Percentiles rank a stretch among this genome's conserved stretches.
These are phyloP conservation scores for Populus hybrid DNA, from an alignment of 441 rosid species.

Conservation along the genomic window DNA sequence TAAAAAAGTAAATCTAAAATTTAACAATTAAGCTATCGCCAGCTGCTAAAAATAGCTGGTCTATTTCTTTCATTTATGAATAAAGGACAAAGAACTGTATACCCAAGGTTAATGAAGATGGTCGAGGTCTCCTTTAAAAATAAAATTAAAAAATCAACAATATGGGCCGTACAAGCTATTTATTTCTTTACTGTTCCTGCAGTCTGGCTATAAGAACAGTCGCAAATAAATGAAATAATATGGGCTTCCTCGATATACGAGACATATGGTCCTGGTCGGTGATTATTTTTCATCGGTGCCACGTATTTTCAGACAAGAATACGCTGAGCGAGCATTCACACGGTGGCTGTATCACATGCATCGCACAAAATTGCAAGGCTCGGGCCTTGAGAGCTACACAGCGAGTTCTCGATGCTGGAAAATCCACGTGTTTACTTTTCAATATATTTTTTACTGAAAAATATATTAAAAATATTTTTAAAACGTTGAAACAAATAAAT, in stretches of 20 bases:
- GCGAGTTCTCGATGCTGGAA: no score
- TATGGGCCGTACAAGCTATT: not conserved
- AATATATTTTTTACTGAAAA: no score
- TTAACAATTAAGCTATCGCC: no score
- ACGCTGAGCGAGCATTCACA: not conserved
- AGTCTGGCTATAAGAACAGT: not conserved
- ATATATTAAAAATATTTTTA: no score
- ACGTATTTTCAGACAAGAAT: not conserved
- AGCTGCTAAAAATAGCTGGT: no score
- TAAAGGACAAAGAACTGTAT: no score
- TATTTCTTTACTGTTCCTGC: not conserved
- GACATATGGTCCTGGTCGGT: conserved; percentile 32
- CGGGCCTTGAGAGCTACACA: no score
- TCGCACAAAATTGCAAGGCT: not conserved
- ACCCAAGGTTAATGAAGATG: no score
- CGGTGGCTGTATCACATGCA: not conserved
- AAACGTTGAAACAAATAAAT: not conserved
- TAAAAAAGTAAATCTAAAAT: no score
- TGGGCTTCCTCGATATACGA: conserved; percentile 11
- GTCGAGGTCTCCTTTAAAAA: not conserved
- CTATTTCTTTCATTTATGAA: no score
- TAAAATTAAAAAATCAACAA: not conserved
- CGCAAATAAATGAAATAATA: not conserved
- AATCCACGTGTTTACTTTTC: no score
- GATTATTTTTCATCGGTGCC: conserved; percentile 5